A percentile compares a stretch with the other conserved stretches of the same genome.
These are phyloP conservation scores for Heimioporus sp. DNA, from an alignment of 768 basidiomycete species.

Conservation along the genomic window DNA sequence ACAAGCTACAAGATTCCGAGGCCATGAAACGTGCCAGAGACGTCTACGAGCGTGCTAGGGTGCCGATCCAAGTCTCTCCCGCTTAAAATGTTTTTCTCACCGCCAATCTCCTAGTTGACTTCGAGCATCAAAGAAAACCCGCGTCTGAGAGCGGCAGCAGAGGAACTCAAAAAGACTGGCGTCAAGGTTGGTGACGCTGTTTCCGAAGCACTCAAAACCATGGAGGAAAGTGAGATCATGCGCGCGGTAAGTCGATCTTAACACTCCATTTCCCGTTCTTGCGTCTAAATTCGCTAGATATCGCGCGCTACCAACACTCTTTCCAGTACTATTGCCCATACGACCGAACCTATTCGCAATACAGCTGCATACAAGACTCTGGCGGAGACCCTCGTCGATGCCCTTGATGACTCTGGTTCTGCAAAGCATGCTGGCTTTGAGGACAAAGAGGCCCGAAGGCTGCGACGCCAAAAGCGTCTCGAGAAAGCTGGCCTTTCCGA, in stretches of 20 bases:
- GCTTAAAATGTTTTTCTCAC: background rate
- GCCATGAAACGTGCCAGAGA: slow-evolving; percentile 91
- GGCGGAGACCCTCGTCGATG: slow-evolving; percentile 86
- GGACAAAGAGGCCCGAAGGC: slow-evolving; percentile 86
- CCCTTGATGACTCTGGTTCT: slow-evolving; percentile 89
- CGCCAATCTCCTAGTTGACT: slow-evolving; percentile 55
- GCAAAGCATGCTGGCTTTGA: slow-evolving; percentile 96
- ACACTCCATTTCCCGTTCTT: background rate
- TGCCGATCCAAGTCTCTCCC: slow-evolving; percentile 39
- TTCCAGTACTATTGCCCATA: slow-evolving; percentile 79
- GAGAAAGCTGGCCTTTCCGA: slow-evolving; percentile 75
- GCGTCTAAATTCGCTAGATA: slow-evolving; percentile 48
- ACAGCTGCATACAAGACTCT: slow-evolving; percentile 93
- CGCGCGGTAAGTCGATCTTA: slow-evolving; percentile 57
- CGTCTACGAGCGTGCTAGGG: slow-evolving; percentile 92
- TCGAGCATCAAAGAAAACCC: slow-evolving; percentile 98
- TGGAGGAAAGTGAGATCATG: slow-evolving; percentile 94
- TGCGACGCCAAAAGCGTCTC: slow-evolving; percentile 75
- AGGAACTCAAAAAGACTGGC: slow-evolving; percentile 87
- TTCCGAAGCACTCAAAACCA: slow-evolving; percentile 82
- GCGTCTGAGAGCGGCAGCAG: slow-evolving; percentile 84
- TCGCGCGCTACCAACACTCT: slow-evolving; percentile 83
- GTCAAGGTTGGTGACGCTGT: slow-evolving; percentile 94
- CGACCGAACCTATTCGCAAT: slow-evolving; percentile 96
- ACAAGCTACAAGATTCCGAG: slow-evolving; percentile 95